Percentiles rank a stretch among this genome's conserved stretches.
phyloP scores from a whole-genome alignment of 208 protist species.

The Leishmania guyanensis region DNA sequence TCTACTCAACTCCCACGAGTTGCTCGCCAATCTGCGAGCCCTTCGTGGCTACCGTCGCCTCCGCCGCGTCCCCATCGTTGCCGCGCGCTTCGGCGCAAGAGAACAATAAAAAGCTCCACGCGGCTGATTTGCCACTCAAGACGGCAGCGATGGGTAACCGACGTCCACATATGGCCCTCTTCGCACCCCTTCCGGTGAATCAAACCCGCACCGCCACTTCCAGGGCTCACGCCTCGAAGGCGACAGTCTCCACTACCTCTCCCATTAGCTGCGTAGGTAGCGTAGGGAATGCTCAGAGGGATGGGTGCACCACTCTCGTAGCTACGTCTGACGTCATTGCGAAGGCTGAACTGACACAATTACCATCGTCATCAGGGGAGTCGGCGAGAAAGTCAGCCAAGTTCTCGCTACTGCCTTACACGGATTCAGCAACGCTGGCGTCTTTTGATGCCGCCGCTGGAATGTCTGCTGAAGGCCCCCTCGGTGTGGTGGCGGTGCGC shows the following conservation, averaged over 20 bases:
- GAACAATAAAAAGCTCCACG: not conserved
- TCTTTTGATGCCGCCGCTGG: not conserved
- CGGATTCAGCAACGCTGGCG: not conserved
- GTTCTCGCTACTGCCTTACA: not conserved
- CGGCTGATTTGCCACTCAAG: not conserved
- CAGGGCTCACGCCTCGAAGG: not conserved
- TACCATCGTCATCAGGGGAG: not conserved
- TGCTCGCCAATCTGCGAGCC: not conserved
- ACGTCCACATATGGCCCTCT: not conserved
- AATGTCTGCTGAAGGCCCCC: not conserved
- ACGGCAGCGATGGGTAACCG: not conserved
- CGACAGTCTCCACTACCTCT: not conserved
- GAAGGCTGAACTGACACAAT: not conserved
- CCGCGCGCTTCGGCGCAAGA: not conserved
- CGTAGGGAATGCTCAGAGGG: not conserved
- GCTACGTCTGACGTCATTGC: not conserved
- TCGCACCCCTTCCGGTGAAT: conserved; percentile 6
- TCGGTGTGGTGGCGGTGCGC: not conserved
- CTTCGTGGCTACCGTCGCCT: not conserved
- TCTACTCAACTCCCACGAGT: not conserved
- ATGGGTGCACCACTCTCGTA: not conserved
- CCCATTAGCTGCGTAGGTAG: not conserved
- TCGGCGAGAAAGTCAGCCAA: not conserved
- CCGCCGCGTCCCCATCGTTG: conserved; percentile 1
- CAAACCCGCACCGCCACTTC: not conserved